A percentile compares a stretch with the other conserved stretches of the same genome.
phyloP scores from a whole-genome alignment of 345 rosid species.

The Excoecaria agallocha region DNA sequence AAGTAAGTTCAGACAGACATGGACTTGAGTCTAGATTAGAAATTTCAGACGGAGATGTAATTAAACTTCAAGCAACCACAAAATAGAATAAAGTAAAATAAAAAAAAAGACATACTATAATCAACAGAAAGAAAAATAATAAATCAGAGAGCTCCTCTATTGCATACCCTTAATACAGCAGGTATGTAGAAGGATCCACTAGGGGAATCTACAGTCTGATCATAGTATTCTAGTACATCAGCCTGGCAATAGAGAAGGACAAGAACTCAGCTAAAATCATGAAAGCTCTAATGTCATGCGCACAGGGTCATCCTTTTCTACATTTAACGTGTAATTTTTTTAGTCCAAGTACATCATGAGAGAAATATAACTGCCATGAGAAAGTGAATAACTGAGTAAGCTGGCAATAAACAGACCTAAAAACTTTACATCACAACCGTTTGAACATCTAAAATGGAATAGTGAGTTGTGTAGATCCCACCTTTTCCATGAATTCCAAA shows the following conservation, averaged over 20 bases:
- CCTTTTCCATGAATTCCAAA: constrained; percentile 98
- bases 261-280: constrained; percentile 20
- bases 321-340: not conserved
- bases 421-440: constrained; percentile 10
- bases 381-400: constrained; percentile 1
- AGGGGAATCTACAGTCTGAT: constrained; percentile 78
- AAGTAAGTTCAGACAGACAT: constrained; percentile 12
- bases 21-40: not conserved
- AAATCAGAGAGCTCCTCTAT: constrained; percentile 1
- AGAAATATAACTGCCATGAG: not conserved
- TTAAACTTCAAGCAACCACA: not conserved
- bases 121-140: constrained; percentile 1
- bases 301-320: not conserved
- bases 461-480: constrained; percentile 29
- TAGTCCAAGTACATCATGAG: not conserved
- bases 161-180: constrained; percentile 87
- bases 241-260: constrained; percentile 49
- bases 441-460: constrained; percentile 26
- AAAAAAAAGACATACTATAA: not conserved
- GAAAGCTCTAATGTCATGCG: not conserved
- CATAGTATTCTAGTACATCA: constrained; percentile 91
- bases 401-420: constrained; percentile 6
- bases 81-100: not conserved
- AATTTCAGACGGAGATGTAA: not conserved
- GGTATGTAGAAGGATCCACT: constrained; percentile 91